Conservation (phyloP, 2,329 filamentous ascomycete species). For the Ophiognomonia clavigignenti-juglandacearum region DNA sequence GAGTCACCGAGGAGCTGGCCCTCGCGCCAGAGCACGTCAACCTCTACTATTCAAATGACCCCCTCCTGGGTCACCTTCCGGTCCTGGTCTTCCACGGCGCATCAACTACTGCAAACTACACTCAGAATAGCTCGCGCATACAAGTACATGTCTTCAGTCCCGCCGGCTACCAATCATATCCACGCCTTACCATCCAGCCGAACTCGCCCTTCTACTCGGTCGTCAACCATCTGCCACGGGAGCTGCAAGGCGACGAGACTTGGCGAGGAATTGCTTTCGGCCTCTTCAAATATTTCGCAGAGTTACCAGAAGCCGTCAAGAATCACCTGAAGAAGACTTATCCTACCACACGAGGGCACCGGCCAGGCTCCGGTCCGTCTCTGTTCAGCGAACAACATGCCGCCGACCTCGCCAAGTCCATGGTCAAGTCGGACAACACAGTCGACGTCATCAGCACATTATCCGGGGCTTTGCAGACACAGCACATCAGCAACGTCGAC, state of each 20-base stretch:
- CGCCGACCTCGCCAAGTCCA: constrained; percentile 79
- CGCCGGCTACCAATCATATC: constrained; percentile 84
- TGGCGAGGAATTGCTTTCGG: constrained; percentile 89
- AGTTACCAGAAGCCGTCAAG: constrained; percentile 75
- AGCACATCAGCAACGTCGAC: constrained; percentile 80
- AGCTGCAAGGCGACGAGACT: constrained; percentile 92
- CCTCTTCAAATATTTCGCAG: constrained; percentile 88
- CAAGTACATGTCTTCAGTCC: constrained; percentile 90
- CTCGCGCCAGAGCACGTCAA: constrained; percentile 76
- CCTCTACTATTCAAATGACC: constrained; percentile 86
- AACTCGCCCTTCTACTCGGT: constrained; percentile 88
- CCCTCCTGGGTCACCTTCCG: constrained; percentile 73
- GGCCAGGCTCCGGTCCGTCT: constrained; percentile 59
- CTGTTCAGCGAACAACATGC: constrained; percentile 92
- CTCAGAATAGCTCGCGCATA: constrained; percentile 84
- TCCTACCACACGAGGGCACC: constrained; percentile 46
- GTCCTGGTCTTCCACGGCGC: constrained; percentile 89
- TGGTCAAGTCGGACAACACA: constrained; percentile 76
- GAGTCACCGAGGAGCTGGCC: constrained; percentile 71
- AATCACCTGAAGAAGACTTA: constrained; percentile 59
- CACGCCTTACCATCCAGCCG: constrained; percentile 87
- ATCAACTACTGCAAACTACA: constrained; percentile 83
- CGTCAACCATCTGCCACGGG: constrained; percentile 83
- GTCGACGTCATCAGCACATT: constrained; percentile 68
- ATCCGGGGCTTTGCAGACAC: constrained; percentile 70